A percentile compares a stretch with the other conserved stretches of the same genome.
Conservation (phyloP, 2,329 filamentous ascomycete species). For the Magnaporthiopsis rhizophila region DNA sequence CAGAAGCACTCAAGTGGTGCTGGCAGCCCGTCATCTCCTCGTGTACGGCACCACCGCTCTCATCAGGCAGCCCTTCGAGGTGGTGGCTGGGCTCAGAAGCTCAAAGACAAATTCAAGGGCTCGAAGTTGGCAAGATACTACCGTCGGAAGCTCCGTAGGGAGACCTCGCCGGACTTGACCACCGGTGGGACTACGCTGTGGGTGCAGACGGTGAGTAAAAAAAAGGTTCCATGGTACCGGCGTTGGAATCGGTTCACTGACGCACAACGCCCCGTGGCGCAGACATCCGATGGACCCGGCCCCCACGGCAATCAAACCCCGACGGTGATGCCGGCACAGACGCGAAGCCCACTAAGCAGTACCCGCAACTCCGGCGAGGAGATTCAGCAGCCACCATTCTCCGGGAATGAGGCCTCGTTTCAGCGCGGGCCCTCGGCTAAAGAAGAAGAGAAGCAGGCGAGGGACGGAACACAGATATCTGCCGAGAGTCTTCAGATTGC, state of each 20-base stretch:
- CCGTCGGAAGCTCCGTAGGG: background rate
- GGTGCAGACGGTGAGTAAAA: conserved; percentile 1
- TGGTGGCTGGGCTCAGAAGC: conserved; percentile 1
- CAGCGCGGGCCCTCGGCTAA: too few relatives aligned
- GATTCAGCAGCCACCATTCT: too few relatives aligned
- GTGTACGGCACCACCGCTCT: background rate
- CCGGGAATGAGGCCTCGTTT: too few relatives aligned
- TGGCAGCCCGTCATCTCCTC: background rate
- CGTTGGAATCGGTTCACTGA: conserved; percentile 3
- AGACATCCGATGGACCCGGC: too few relatives aligned
- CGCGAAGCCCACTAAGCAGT: too few relatives aligned
- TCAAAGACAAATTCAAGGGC: background rate
- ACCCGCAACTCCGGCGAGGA: too few relatives aligned
- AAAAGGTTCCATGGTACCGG: conserved; percentile 4
- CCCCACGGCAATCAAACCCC: too few relatives aligned
- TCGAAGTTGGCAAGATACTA: conserved; percentile 2
- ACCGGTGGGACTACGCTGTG: background rate
- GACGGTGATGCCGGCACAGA: too few relatives aligned
- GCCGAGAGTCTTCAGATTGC: too few relatives aligned
- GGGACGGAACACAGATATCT: too few relatives aligned
- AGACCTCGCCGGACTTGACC: background rate
- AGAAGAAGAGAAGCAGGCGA: too few relatives aligned
- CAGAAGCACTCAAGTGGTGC: background rate
- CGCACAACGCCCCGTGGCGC: background rate
- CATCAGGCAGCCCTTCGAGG: background rate